phyloP scores from a whole-genome alignment of 2,329 filamentous ascomycete species.

The Cytospora paraplurivora region DNA sequence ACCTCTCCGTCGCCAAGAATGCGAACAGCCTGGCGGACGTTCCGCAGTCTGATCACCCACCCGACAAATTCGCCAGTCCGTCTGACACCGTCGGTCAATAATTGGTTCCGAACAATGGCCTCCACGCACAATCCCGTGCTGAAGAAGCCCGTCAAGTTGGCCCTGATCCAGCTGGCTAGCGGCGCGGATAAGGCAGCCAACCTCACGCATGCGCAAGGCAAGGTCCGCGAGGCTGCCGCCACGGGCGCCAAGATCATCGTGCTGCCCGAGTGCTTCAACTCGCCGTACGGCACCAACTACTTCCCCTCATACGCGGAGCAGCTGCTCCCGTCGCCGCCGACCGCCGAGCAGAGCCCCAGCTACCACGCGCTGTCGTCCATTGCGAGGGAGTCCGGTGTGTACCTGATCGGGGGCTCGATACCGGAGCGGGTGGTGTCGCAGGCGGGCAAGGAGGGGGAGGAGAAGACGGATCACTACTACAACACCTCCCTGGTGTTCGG shows the following conservation, averaged over 20 bases:
- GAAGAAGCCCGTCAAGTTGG: constrained; percentile 76
- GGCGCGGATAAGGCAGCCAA: constrained; percentile 84
- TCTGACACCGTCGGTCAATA: constrained; percentile 18
- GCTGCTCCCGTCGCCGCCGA: constrained; percentile 75
- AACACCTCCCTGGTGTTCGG: constrained; percentile 88
- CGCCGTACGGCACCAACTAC: constrained; percentile 86
- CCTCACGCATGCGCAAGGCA: constrained; percentile 75
- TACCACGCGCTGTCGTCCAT: constrained; percentile 82
- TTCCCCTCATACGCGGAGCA: constrained; percentile 92
- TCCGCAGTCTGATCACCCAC: constrained; percentile 12
- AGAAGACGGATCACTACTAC: constrained; percentile 68
- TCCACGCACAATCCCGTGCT: constrained; percentile 51
- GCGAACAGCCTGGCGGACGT: constrained; percentile 24
- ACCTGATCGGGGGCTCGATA: constrained; percentile 89
- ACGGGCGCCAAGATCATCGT: constrained; percentile 84
- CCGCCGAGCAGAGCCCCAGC: constrained; percentile 71
- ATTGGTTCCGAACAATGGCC: constrained; percentile 39
- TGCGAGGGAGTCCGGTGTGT: constrained; percentile 76
- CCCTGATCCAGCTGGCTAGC: constrained; percentile 78
- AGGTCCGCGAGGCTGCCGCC: constrained; percentile 78
- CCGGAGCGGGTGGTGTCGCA: constrained; percentile 67
- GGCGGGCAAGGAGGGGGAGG: constrained; percentile 3
- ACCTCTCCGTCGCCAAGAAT: constrained; percentile 9
- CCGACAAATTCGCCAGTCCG: constrained; percentile 23
- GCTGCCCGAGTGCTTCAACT: constrained; percentile 98